Conservation (phyloP, 2,329 filamentous ascomycete genomes). For the Fusarium sublunatum region DNA sequence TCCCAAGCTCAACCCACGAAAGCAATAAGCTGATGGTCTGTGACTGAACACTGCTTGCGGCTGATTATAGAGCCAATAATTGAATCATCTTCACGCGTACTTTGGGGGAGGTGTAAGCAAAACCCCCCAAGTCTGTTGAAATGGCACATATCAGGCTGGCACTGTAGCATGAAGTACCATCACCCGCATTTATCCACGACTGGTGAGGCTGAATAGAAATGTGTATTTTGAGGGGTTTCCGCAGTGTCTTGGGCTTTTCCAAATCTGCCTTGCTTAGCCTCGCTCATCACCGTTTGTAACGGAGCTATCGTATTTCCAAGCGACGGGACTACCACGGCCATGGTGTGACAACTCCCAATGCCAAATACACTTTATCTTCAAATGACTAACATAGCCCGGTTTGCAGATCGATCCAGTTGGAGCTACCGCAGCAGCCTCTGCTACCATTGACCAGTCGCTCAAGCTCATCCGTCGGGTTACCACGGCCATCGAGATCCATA, state of each 20-base stretch:
- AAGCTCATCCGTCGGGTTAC: slow-evolving; percentile 3
- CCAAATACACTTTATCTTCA: neutral
- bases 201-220: neutral
- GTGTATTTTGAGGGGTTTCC: neutral
- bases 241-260: neutral
- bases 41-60: neutral
- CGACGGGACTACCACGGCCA: neutral
- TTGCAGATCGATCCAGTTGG: slow-evolving; percentile 7
- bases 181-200: neutral
- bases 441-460: slow-evolving; percentile 9
- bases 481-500: slow-evolving; percentile 4
- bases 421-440: neutral
- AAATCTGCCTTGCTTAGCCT: neutral
- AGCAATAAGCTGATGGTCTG: neutral
- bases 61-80: neutral
- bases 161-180: neutral
- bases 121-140: neutral
- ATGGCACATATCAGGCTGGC: neutral
- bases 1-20: neutral
- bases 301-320: no score
- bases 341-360: neutral
- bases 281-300: neutral
- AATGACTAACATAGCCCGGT: neutral
- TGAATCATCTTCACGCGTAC: neutral
- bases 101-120: neutral